Evolutionary conservation across 2,329 filamentous ascomycete genomes (phyloP).

Genomic region (Domatiomyces catenatus): DNA sequence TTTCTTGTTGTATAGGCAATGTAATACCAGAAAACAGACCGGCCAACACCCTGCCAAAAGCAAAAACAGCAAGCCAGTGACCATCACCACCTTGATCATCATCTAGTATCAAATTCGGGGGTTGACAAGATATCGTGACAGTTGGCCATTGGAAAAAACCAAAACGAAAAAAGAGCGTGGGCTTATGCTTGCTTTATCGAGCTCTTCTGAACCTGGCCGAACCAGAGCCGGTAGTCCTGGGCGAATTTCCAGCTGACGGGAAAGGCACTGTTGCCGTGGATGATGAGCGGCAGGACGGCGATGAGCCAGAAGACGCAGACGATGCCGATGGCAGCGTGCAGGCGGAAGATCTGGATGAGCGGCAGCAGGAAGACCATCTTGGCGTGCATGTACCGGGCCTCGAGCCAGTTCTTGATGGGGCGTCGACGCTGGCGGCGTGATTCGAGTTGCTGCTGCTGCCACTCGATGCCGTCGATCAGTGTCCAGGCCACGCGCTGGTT

Average conservation of each 20-base stretch:
- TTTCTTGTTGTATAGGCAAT: not conserved
- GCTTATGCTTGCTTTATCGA: not conserved
- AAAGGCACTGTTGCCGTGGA: slow-evolving; percentile 20
- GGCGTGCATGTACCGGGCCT: slow-evolving; percentile 9
- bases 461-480: slow-evolving; percentile 36
- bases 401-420: slow-evolving; percentile 16
- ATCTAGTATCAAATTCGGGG: not conserved
- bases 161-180: too few species aligned
- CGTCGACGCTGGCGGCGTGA: slow-evolving; percentile 3
- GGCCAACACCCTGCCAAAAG: not conserved
- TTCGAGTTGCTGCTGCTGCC: slow-evolving; percentile 14
- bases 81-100: too few species aligned
- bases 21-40: not conserved
- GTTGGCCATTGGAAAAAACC: not conserved
- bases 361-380: slow-evolving; percentile 10
- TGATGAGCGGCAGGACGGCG: slow-evolving; percentile 23
- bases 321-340: slow-evolving; percentile 20
- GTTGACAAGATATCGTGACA: not conserved
- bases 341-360: slow-evolving; percentile 17
- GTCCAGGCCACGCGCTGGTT: slow-evolving; percentile 54
- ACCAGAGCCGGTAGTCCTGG: not conserved
- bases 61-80: not conserved
- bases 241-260: not conserved
- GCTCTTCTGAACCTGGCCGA: not conserved
- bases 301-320: slow-evolving; percentile 26